A percentile compares a stretch with the other conserved stretches of the same genome.
Conservation (phyloP, 345 rosid species). For the Iberis pinnata region DNA sequence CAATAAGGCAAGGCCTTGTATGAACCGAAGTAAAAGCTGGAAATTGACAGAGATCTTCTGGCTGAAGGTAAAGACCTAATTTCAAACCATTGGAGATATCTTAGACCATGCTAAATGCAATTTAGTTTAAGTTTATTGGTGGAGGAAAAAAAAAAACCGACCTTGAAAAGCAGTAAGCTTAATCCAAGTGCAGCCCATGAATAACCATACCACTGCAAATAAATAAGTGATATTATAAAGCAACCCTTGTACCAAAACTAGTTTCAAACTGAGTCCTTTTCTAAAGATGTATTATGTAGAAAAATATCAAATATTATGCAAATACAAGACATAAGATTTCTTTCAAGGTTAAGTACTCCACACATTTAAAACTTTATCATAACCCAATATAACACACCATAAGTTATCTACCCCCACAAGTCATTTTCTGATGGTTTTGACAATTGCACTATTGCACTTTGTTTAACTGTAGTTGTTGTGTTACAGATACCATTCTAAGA, state of each 20-base stretch:
- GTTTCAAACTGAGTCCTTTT: no score
- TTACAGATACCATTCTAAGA: no score
- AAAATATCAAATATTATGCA: background rate
- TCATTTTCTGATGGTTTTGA: no score
- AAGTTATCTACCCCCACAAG: no score
- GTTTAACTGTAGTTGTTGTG: no score
- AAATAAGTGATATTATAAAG: conserved; percentile 1
- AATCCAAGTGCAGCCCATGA: conserved; percentile 79
- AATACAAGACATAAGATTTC: no score
- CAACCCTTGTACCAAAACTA: no score
- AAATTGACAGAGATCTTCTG: conserved; percentile 93
- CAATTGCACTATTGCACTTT: no score
- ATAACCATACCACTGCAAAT: conserved; percentile 64
- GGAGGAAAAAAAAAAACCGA: conserved; percentile 8
- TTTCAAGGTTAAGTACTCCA: no score
- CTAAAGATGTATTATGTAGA: no score
- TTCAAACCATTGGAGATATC: background rate
- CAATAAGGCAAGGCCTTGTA: conserved; percentile 74
- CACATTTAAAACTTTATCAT: no score
- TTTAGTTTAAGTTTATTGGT: background rate
- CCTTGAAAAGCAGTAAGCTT: conserved; percentile 95
- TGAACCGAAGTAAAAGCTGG: conserved; percentile 80
- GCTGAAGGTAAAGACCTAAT: conserved; percentile 91
- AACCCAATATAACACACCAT: no score
- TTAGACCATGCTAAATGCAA: conserved; percentile 17